A percentile compares a stretch with the other conserved stretches of the same genome.
phyloP scores from a whole-genome alignment of 2,329 filamentous ascomycete species.

The Colletotrichum costaricense region DNA sequence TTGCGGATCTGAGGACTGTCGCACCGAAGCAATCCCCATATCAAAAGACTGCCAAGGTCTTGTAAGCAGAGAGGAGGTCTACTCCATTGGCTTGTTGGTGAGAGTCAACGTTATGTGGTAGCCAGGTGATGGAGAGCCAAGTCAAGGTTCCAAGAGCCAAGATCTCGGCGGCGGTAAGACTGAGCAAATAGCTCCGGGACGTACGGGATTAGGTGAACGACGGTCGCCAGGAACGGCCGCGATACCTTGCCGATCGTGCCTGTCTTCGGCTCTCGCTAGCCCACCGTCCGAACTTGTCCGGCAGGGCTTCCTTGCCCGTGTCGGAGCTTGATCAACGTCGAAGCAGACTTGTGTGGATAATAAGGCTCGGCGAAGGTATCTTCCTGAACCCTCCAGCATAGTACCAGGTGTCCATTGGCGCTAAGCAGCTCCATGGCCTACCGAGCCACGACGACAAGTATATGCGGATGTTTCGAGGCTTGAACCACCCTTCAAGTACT shows the following conservation, averaged over 20 bases:
- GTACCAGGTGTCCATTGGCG: background rate
- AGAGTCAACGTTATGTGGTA: background rate
- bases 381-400: background rate
- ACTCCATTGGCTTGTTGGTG: background rate
- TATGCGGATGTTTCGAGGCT: background rate
- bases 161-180: slow-evolving; percentile 21
- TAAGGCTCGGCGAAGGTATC: too few species aligned
- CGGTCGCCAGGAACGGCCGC: background rate
- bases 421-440: background rate
- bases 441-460: background rate
- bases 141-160: slow-evolving; percentile 6
- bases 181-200: background rate
- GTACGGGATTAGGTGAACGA: background rate
- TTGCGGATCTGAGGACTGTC: background rate
- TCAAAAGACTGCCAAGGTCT: slow-evolving; percentile 26
- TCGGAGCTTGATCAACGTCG: background rate
- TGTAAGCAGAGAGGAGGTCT: background rate
- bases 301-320: slow-evolving; percentile 23
- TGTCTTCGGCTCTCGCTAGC: slow-evolving; percentile 15
- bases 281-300: slow-evolving; percentile 16
- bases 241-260: slow-evolving; percentile 19
- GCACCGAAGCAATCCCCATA: slow-evolving; percentile 5
- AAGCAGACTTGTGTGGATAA: background rate
- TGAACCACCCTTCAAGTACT: background rate
- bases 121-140: slow-evolving; percentile 19